These are phyloP conservation scores for Macrotyloma uniflorum DNA, from an alignment of 306 rosid genomes.

Conservation along the genomic window DNA sequence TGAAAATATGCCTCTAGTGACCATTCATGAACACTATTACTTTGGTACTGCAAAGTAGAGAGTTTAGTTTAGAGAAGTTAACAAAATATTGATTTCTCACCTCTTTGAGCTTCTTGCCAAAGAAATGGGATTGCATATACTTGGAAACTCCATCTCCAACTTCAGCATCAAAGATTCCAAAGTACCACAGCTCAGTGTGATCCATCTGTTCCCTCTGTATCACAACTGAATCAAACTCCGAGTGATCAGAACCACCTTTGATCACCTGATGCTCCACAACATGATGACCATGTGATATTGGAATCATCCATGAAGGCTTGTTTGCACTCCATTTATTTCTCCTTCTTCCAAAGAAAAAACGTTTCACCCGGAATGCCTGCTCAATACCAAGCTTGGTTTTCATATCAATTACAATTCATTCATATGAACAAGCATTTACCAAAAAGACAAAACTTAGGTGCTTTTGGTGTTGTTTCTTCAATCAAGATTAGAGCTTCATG, in stretches of 20 bases:
- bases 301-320: constrained; percentile 78
- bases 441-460: neutral
- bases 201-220: constrained; percentile 70
- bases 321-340: constrained; percentile 22
- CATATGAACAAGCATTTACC: neutral
- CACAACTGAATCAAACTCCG: constrained; percentile 60
- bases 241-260: constrained; percentile 35
- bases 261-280: constrained; percentile 41
- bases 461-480: neutral
- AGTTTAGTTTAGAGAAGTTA: neutral
- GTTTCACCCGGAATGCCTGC: constrained; percentile 57
- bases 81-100: constrained; percentile 38
- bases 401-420: neutral
- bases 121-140: constrained; percentile 67
- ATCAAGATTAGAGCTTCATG: neutral
- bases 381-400: neutral
- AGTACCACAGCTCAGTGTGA: constrained; percentile 65
- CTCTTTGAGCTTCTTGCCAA: constrained; percentile 64
- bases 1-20: neutral
- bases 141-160: constrained; percentile 71
- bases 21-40: neutral
- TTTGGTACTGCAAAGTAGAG: constrained; percentile 7
- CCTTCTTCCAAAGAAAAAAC: constrained; percentile 44
- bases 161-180: constrained; percentile 70
- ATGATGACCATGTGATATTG: constrained; percentile 75